Percentiles rank a stretch among this genome's conserved stretches.
phyloP scores from a whole-genome alignment of 441 rosid genomes.

The Melastoma candidum region DNA sequence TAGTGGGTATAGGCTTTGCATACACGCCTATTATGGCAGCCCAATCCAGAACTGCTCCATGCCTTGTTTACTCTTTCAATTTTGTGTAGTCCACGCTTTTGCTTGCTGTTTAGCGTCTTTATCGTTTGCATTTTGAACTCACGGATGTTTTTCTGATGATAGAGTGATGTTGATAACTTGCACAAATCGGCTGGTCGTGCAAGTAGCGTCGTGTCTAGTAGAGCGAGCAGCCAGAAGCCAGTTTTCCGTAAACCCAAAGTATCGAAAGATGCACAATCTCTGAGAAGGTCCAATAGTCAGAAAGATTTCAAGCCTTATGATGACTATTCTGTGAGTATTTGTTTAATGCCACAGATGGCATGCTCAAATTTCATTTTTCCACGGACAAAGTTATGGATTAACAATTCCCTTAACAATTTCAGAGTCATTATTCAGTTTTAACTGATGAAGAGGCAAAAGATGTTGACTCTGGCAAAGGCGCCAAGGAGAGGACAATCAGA shows the following conservation, averaged over 20 bases:
- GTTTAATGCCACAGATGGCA: not conserved
- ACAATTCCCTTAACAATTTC: slow-evolving; percentile 18
- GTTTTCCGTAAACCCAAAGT: slow-evolving; percentile 25
- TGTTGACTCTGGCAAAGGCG: slow-evolving; percentile 29
- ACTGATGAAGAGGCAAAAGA: slow-evolving; percentile 88
- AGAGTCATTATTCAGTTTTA: slow-evolving; percentile 85
- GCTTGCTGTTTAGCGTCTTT: not conserved
- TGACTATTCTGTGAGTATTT: slow-evolving; percentile 73
- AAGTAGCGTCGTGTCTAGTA: slow-evolving; percentile 26
- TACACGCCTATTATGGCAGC: too few species aligned
- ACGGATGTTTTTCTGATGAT: slow-evolving; percentile 23
- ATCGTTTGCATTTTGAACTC: slow-evolving; percentile 5
- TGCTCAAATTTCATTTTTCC: too few species aligned
- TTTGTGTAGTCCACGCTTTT: too few species aligned
- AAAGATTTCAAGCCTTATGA: slow-evolving; percentile 59
- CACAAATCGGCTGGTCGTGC: slow-evolving; percentile 30
- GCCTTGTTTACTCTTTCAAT: too few species aligned
- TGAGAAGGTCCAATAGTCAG: slow-evolving; percentile 65
- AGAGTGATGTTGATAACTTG: slow-evolving; percentile 65
- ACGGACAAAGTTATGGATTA: not conserved
- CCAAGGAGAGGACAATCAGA: slow-evolving; percentile 52
- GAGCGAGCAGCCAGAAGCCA: slow-evolving; percentile 29
- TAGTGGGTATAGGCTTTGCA: too few species aligned
- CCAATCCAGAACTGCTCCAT: too few species aligned
- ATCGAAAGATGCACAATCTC: slow-evolving; percentile 40